A percentile compares a stretch with the other conserved stretches of the same genome.
These are phyloP conservation scores for Themeda triandra DNA, from an alignment of 176 grass and related monocot species.

Conservation along the genomic window DNA sequence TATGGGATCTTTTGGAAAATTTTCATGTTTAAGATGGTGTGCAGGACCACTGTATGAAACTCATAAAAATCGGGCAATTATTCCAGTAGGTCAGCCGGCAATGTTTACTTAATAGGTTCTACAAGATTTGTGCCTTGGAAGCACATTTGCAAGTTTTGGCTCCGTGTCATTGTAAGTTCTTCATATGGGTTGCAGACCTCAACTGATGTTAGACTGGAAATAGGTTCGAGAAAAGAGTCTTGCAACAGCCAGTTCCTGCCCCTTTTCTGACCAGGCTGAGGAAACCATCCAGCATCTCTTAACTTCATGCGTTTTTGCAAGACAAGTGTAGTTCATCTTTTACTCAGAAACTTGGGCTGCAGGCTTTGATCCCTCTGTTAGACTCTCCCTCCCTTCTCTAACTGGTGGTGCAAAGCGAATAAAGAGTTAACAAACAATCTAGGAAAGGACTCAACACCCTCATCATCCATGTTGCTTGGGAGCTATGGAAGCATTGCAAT, in stretches of 20 bases:
- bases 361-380: neutral
- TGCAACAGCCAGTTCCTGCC: neutral
- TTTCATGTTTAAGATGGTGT: neutral
- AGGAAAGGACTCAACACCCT: neutral
- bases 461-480: neutral
- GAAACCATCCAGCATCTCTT: too few species aligned
- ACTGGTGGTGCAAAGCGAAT: neutral
- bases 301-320: neutral
- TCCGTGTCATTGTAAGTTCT: neutral
- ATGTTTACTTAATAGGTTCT: neutral
- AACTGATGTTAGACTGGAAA: neutral
- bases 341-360: neutral
- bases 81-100: neutral
- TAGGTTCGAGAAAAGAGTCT: neutral
- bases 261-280: neutral
- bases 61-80: neutral
- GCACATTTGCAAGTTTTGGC: neutral
- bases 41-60: neutral
- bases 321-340: neutral
- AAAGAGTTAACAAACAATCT: neutral
- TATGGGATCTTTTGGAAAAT: neutral
- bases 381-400: neutral
- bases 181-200: neutral
- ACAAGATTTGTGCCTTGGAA: neutral
- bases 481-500: neutral